These are phyloP conservation scores for Tolypocladium ovalisporum DNA, from an alignment of 2,329 filamentous ascomycete genomes.

Conservation along the genomic window DNA sequence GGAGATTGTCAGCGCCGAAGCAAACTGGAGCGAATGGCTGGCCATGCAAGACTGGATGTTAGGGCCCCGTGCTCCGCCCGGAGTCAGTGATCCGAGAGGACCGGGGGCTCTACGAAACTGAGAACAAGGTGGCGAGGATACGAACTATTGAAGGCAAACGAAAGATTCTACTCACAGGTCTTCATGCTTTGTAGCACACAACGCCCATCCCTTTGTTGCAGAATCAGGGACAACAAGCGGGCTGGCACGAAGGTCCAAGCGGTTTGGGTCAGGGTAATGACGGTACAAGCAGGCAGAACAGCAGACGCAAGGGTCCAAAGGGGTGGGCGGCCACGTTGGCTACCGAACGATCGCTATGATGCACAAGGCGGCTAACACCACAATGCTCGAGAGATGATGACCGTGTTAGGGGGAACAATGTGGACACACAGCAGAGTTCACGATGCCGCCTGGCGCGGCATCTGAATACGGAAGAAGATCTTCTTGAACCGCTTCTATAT, in stretches of 20 bases:
- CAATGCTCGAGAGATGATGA: not conserved
- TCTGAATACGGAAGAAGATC: not conserved
- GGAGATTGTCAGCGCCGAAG: conserved; percentile 75
- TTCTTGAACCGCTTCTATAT: not conserved
- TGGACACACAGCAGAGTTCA: not conserved
- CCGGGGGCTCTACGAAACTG: not conserved
- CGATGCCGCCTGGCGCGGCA: not conserved
- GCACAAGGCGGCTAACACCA: not conserved
- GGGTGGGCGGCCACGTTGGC: not conserved
- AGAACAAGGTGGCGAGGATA: not conserved
- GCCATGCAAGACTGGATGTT: conserved; percentile 99
- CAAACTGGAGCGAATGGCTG: conserved; percentile 86
- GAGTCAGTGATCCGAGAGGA: conserved; percentile 13
- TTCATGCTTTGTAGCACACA: not conserved
- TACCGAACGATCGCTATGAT: not conserved
- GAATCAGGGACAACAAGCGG: too few relatives aligned
- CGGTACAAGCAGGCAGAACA: not conserved
- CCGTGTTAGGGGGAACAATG: not conserved
- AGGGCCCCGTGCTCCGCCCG: conserved; percentile 59
- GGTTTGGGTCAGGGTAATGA: not conserved
- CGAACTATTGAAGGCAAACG: not conserved
- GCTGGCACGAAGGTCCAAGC: too few relatives aligned
- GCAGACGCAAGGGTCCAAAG: not conserved
- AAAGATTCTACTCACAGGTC: not conserved
- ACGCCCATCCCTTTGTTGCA: too few relatives aligned